Base-by-base conservation (phyloP, 176 grass and related monocot genomes). In the Saccharum spontaneum region DNA sequence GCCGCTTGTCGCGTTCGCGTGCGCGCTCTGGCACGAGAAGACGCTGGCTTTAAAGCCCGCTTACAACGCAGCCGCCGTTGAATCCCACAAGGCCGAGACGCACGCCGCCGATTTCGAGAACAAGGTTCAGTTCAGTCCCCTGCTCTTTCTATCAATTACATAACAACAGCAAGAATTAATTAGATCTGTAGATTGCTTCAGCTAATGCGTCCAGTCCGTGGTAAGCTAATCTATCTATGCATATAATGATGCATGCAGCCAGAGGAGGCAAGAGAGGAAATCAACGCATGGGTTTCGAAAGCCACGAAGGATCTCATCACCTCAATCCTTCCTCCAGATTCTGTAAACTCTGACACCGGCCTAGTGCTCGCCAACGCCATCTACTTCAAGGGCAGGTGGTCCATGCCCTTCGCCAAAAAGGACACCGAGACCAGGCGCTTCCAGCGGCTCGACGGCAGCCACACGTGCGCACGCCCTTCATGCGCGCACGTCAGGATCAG, bases 331-430 rank as follows among this genome's bases (percentile, higher is more conserved):
- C 83, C 86, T n/a, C 43, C 1, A 0, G 67, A 11, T 7, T 52
- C 67, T 2, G 40, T 88, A 5, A 0, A 78, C 31, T 3, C 1
- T 0, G 0, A 0, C 28, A 88, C 86, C 4, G 39, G 5, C 10
- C n/a, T 88, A 11, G 79, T 92, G 9, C 36, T 92, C 17, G 57
- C 75, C 18, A 88, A 86, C 15, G 90, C 83, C 63, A 17, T 76
- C 73, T 76, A 76, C 74, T 76, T 77, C 75, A 77, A 61, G 31
- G 75, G 75, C 54, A 23, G 0, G 4, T 85, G 83, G 83, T 11
- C 54, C 23, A 9, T 54, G 36, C 37, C 75, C 64, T 85, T 85
- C 26, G 1, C 1, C 17, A 3, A 44, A 37, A 4, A 6, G 7
- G 3, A 10, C 36, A 85, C 83, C 1, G 10, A 37, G 11, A 3